Evolutionary conservation across 2,329 filamentous ascomycete genomes (phyloP).

Genomic region (Botrytis tulipae): DNA sequence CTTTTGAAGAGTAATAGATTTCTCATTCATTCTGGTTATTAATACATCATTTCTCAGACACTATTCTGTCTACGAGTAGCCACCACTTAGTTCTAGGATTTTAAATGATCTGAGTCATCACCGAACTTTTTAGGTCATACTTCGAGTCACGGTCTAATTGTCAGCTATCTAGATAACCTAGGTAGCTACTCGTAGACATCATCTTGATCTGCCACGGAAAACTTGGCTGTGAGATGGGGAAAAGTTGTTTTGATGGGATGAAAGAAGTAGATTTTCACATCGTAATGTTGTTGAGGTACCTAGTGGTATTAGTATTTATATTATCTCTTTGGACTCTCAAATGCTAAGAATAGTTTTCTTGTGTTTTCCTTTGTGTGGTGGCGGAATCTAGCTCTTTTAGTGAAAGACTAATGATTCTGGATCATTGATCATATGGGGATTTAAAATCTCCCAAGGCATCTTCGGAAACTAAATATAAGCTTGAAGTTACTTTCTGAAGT

Average conservation of each 20-base stretch:
- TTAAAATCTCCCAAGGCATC: too few species aligned
- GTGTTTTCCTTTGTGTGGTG: neutral
- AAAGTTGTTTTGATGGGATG: neutral
- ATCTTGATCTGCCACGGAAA: neutral
- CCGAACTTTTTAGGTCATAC: constrained; percentile 1
- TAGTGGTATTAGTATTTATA: neutral
- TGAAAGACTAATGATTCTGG: neutral
- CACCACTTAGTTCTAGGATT: neutral
- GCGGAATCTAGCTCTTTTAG: neutral
- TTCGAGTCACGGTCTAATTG: neutral
- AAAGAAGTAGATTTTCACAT: neutral
- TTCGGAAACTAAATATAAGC: neutral
- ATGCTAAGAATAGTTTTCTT: neutral
- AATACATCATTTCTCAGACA: neutral
- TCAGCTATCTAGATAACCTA: too few species aligned
- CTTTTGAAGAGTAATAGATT: neutral
- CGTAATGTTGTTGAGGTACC: neutral
- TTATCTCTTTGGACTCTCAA: neutral
- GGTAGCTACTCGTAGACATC: neutral
- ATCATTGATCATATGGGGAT: neutral
- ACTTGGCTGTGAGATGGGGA: too few species aligned
- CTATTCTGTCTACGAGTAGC: neutral
- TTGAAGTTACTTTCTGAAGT: neutral
- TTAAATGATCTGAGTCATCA: constrained; percentile 7
- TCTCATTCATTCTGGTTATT: neutral